Evolutionary conservation across 163 green algal genomes (phyloP).

Genomic region (Volvox carteri): DNA sequence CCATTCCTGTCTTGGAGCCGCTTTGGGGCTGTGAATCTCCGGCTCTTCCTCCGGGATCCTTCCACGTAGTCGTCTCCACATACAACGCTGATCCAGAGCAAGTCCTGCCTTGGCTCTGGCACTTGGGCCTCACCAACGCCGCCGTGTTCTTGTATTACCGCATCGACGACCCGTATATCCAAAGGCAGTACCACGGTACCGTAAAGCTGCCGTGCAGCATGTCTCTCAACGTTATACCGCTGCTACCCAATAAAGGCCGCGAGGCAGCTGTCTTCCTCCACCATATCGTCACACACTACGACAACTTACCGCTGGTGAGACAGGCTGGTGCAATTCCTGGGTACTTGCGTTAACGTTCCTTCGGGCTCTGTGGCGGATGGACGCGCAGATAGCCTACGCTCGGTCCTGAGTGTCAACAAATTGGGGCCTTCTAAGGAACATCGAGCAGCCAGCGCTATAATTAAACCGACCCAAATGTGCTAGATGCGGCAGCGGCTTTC

Average conservation of each 20-base stretch:
- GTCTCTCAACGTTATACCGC: neutral
- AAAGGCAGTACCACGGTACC: neutral
- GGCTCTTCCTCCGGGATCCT: neutral
- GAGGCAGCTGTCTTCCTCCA: constrained; percentile 27
- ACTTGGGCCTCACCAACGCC: constrained; percentile 52
- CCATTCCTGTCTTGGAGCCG: neutral
- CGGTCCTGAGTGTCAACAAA: no score
- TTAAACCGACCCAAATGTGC: no score
- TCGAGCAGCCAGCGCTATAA: no score
- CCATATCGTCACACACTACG: constrained; percentile 30
- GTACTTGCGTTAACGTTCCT: no score
- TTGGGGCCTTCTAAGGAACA: no score
- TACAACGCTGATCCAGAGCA: constrained; percentile 52
- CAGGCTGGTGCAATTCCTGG: no score
- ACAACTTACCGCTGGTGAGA: constrained; percentile 1
- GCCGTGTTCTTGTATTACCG: constrained; percentile 37
- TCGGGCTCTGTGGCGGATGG: no score
- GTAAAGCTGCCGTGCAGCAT: constrained; percentile 46
- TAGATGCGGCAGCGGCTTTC: no score
- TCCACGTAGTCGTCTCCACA: constrained; percentile 46
- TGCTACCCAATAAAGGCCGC: constrained; percentile 52
- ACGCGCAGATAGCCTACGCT: no score
- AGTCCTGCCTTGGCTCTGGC: constrained; percentile 53
- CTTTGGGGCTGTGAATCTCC: constrained; percentile 52
- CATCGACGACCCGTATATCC: neutral